Evolutionary conservation across 139 green algal species (phyloP), one percentile per base, ranked within the genome.

Genomic region (Haematococcus lacustris): DNA sequence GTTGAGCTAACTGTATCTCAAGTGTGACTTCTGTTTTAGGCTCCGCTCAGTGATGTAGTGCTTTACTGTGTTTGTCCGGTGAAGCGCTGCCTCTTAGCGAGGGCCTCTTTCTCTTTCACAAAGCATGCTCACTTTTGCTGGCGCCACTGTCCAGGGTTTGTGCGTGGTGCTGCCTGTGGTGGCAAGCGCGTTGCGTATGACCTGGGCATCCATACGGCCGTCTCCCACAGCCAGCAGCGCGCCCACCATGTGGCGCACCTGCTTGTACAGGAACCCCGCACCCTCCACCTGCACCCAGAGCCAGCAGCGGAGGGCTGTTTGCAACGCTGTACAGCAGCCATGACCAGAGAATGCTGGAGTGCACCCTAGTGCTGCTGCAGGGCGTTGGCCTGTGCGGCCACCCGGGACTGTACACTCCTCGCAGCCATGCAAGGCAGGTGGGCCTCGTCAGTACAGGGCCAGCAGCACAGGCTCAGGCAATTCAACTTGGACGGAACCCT

Each of bases 231-330:
- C 73, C 57, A 91, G 60, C 59, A 90, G 73, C 34, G 76, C 78
- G n/a, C 88, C 84, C 0, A 81, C 76, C 86, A 95, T 94, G 80
- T 95, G 91, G 1, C 90, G 82, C 30, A 93, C 88, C 74, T 90
- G 84, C 74, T 88, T 89, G 76, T 93, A 95, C 32, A 95, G 80
- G 66, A 95, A 95, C 1, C 90, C 90, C 25, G 38, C 80, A 34
- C 89, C 90, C 38, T 86, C 60, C 26, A 95, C 81, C 76, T 91
- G 83, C 40, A 89, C 47, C 23, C 73, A 60, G n/a, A n/a, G n/a
- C n/a, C n/a, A n/a, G n/a, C n/a, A n/a, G n/a, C n/a, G n/a, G n/a
- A n/a, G n/a, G n/a, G n/a, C n/a, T n/a, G n/a, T n/a, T n/a, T n/a
- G n/a, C n/a, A n/a, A n/a, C n/a, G n/a, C n/a, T n/a, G n/a, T n/a